Evolutionary conservation across 768 basidiomycete species (phyloP), one percentile per base, ranked within the genome.

Genomic region (Macrocybe gigantea): DNA sequence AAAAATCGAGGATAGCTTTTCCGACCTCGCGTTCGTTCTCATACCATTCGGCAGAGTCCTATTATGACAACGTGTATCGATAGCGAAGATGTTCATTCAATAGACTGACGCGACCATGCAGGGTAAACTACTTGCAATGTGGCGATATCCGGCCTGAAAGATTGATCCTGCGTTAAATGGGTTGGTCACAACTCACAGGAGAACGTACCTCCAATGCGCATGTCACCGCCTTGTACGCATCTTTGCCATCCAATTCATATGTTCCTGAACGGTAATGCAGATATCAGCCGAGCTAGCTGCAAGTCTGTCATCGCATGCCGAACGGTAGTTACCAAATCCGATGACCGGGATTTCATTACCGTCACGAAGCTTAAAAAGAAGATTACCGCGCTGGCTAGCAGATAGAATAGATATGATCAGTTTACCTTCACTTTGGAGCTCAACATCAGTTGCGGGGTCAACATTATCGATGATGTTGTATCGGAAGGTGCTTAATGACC

Each of bases 1-100:
- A 74, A 56, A 79, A 83, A 52, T 76, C 74, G 48, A 65, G 65
- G 57, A 88, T 79, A 30, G 82, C 84, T 22, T 68, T 62, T 5
- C 85, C 83, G 48, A 77, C 79, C 52, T 83, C 78, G 41, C 61
- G 65, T 60, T 89, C 86, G 64, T 88, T 86, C 58, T 83, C 81
- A 59, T 76, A 75, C 72, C 72, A 75, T 51, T 68, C 72, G 35
- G 74, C 70, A 11, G 70, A 74, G 61, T 75, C 73, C 73, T 77
- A 50, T 22, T 1, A 22, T 22, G 22, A 22, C 22, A 33, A 47
- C 56, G 50, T n/a, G 13, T 38, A 34, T 53, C 53, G 54, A 57
- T 56, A 38, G 52, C 53, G 53, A 56, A 42, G 52, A 58, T 50
- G 50, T 41, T 45, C 51, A 32, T 47, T 48, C 39, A 45, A 29